Conservation (phyloP, 352 stramenopile species). For the Globisporangium apiculatum region DNA sequence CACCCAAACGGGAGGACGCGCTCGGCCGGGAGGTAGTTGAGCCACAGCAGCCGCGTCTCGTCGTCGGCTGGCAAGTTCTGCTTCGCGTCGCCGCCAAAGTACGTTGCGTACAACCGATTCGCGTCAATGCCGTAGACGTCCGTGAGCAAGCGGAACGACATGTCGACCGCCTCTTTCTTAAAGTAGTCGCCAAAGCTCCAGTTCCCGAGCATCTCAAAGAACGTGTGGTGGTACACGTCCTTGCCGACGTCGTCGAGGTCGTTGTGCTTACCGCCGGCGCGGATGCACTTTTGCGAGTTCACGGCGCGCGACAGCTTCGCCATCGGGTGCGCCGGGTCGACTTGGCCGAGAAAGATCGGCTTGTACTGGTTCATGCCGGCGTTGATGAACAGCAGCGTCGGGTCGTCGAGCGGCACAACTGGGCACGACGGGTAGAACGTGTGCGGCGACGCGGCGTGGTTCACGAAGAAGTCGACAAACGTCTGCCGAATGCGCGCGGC, state of each 20-base stretch:
- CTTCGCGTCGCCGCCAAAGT: slow-evolving; percentile 95
- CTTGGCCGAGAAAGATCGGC: slow-evolving; percentile 97
- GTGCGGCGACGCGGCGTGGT: slow-evolving; percentile 79
- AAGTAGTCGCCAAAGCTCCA: slow-evolving; percentile 99
- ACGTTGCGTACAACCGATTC: slow-evolving; percentile 96
- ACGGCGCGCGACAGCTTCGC: slow-evolving; percentile 87
- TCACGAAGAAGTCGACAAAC: slow-evolving; percentile 97
- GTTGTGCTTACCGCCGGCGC: slow-evolving; percentile 99
- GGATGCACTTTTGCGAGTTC: slow-evolving; percentile 99
- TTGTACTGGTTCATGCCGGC: slow-evolving; percentile 99
- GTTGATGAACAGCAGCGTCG: slow-evolving; percentile 99
- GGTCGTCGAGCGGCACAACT: slow-evolving; percentile 96
- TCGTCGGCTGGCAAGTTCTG: slow-evolving; percentile 79
- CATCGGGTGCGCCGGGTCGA: slow-evolving; percentile 91
- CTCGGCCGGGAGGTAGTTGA: slow-evolving; percentile 81
- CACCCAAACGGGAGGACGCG: slow-evolving; percentile 91
- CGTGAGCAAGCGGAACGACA: slow-evolving; percentile 96
- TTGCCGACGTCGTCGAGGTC: slow-evolving; percentile 99
- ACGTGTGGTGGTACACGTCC: slow-evolving; percentile 99
- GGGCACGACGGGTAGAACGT: slow-evolving; percentile 95
- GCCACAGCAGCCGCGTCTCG: slow-evolving; percentile 91
- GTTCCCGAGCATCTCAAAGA: slow-evolving; percentile 99
- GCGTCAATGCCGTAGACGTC: slow-evolving; percentile 93
- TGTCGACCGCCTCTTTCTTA: slow-evolving; percentile 96
- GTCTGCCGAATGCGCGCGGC: slow-evolving; percentile 94